phyloP scores from a whole-genome alignment of 345 rosid genomes.

The Raphanus sativus region DNA sequence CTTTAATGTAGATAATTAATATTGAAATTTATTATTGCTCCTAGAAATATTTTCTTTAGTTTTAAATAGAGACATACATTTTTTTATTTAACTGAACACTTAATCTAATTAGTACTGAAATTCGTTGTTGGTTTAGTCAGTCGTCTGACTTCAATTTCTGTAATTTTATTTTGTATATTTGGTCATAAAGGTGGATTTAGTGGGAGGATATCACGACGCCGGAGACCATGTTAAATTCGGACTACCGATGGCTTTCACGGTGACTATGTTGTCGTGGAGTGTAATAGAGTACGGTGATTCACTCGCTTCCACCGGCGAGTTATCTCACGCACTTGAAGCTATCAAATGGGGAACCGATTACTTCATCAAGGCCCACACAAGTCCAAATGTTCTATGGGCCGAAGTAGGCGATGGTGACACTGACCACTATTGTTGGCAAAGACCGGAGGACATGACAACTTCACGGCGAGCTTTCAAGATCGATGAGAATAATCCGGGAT shows the following conservation, averaged over 20 bases:
- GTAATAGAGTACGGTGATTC: conserved; percentile 63
- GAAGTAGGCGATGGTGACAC: conserved; percentile 96
- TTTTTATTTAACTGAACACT: too few relatives aligned
- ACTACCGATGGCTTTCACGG: conserved; percentile 93
- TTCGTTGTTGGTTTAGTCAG: not conserved
- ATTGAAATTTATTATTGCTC: too few relatives aligned
- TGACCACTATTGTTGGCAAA: conserved; percentile 97
- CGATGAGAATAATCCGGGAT: conserved; percentile 84
- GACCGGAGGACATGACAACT: conserved; percentile 98
- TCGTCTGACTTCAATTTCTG: not conserved
- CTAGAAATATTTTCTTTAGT: not conserved
- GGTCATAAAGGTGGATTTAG: conserved; percentile 71
- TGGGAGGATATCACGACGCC: conserved; percentile 95
- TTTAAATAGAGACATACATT: too few relatives aligned
- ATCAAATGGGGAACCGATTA: conserved; percentile 97
- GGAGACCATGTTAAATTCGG: conserved; percentile 97
- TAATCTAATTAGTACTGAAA: not conserved
- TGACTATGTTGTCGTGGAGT: conserved; percentile 92
- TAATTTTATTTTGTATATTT: not conserved
- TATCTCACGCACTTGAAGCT: conserved; percentile 75
- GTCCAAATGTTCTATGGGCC: conserved; percentile 84
- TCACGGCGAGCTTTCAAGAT: conserved; percentile 82
- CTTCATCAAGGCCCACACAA: conserved; percentile 86
- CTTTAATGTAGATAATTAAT: too few relatives aligned
- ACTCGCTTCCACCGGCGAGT: conserved; percentile 65